Conservation (phyloP, 495 filamentous ascomycete genomes). For the Trichoderma asperelloides region DNA sequence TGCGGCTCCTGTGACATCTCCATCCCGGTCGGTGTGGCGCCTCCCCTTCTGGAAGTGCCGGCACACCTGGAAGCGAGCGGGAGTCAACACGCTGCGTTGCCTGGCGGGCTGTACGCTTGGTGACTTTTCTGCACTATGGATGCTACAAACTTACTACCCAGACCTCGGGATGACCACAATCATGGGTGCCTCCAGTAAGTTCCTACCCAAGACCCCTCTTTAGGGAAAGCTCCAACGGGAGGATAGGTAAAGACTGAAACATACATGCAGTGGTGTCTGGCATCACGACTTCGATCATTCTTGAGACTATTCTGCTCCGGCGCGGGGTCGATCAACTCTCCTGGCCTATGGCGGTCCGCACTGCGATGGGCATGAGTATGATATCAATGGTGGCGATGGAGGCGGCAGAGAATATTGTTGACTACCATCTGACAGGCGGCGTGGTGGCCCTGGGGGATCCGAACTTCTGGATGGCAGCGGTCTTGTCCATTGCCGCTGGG, state of each 20-base stretch:
- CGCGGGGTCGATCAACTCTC: conserved; percentile 32
- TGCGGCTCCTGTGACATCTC: not conserved
- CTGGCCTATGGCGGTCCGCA: conserved; percentile 28
- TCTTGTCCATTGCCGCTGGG: conserved; percentile 30
- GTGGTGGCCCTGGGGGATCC: conserved; percentile 28
- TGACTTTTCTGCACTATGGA: conserved; percentile 29
- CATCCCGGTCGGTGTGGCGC: not conserved
- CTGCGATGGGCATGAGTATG: conserved; percentile 41
- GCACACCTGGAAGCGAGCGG: conserved; percentile 26
- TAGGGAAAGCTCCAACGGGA: not conserved
- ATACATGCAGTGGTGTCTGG: conserved; percentile 31
- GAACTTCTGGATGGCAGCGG: conserved; percentile 28
- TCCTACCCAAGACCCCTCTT: not conserved
- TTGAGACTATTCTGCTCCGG: conserved; percentile 35
- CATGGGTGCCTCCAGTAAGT: conserved; percentile 32
- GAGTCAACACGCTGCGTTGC: conserved; percentile 38
- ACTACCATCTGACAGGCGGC: conserved; percentile 39
- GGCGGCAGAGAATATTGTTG: conserved; percentile 33
- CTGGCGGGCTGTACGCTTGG: conserved; percentile 35
- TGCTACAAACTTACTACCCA: conserved; percentile 27
- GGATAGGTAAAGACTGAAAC: not conserved
- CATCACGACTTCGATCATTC: conserved; percentile 33
- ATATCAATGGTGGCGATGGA: conserved; percentile 44
- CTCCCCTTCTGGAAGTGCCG: not conserved
- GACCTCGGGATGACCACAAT: conserved; percentile 29